phyloP scores from a whole-genome alignment of 495 filamentous ascomycete genomes.

The Penicillium diatomitis region DNA sequence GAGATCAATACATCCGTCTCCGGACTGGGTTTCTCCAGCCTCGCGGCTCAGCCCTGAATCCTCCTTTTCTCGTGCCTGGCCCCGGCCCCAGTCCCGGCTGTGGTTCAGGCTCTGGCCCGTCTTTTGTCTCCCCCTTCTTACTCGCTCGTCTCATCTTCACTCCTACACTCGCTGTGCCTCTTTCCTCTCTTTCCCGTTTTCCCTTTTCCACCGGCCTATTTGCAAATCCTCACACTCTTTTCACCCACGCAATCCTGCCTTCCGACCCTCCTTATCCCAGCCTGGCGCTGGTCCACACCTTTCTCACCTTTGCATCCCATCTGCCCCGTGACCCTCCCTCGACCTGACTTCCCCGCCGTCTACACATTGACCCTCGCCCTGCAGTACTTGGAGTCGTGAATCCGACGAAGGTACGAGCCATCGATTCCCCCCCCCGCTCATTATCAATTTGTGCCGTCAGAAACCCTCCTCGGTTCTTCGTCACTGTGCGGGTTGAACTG shows the following conservation, averaged over 20 bases:
- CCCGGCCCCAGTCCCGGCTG: not conserved
- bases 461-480: no score
- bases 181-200: conserved; percentile 8
- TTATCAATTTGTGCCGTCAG: no score
- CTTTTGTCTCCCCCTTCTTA: no score
- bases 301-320: conserved; percentile 2
- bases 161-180: not conserved
- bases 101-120: no score
- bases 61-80: conserved; percentile 1
- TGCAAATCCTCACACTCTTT: conserved; percentile 6
- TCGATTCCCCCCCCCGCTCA: not conserved
- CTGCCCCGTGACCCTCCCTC: not conserved
- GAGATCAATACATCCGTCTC: no score
- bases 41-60: not conserved
- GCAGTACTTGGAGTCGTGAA: no score
- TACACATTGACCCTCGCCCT: no score
- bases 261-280: conserved; percentile 12
- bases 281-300: conserved; percentile 15
- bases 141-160: no score
- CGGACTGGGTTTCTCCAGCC: no score
- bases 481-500: not conserved
- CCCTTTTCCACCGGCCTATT: conserved; percentile 7
- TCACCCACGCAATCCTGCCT: conserved; percentile 11
- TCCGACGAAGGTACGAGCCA: conserved; percentile 2
- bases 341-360: not conserved